Conservation (phyloP, 768 basidiomycete species). For the Strobilomyces echinocephalus region DNA sequence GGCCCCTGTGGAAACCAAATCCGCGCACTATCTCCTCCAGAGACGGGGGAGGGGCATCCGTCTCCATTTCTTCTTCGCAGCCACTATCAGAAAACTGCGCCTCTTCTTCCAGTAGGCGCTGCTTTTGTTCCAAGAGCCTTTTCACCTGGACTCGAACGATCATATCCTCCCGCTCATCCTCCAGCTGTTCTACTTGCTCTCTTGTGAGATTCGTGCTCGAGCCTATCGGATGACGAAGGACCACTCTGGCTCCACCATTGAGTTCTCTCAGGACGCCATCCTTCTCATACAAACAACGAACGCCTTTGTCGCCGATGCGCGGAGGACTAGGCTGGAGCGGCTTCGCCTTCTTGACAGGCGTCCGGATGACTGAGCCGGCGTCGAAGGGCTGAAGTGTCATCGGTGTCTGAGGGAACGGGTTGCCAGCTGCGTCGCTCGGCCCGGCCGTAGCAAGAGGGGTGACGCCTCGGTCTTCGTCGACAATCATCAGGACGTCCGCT, state of each 20-base stretch:
- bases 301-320: slow-evolving; percentile 27
- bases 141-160: slow-evolving; percentile 9
- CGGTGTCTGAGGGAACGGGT: slow-evolving; percentile 19
- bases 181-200: slow-evolving; percentile 20
- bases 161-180: slow-evolving; percentile 7
- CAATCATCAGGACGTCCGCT: slow-evolving; percentile 3
- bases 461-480: slow-evolving; percentile 15
- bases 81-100: slow-evolving; percentile 2
- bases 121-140: slow-evolving; percentile 13
- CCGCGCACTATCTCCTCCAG: neutral
- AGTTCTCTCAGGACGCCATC: slow-evolving; percentile 9
- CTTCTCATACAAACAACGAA: slow-evolving; percentile 20
- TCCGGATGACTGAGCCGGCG: slow-evolving; percentile 29
- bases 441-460: slow-evolving; percentile 9
- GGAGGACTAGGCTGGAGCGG: slow-evolving; percentile 27
- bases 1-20: slow-evolving; percentile 11
- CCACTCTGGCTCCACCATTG: slow-evolving; percentile 14
- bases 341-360: slow-evolving; percentile 25
- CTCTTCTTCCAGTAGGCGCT: slow-evolving; percentile 5
- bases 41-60: neutral
- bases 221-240: slow-evolving; percentile 22
- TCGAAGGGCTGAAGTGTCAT: slow-evolving; percentile 18
- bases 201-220: slow-evolving; percentile 22
- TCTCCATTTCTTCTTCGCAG: slow-evolving; percentile 20
- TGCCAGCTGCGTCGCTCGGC: neutral